A percentile compares a stretch with the other conserved stretches of the same genome.
These are phyloP conservation scores for Aurifilum marmelostoma DNA, from an alignment of 2,329 filamentous ascomycete species.

Conservation along the genomic window DNA sequence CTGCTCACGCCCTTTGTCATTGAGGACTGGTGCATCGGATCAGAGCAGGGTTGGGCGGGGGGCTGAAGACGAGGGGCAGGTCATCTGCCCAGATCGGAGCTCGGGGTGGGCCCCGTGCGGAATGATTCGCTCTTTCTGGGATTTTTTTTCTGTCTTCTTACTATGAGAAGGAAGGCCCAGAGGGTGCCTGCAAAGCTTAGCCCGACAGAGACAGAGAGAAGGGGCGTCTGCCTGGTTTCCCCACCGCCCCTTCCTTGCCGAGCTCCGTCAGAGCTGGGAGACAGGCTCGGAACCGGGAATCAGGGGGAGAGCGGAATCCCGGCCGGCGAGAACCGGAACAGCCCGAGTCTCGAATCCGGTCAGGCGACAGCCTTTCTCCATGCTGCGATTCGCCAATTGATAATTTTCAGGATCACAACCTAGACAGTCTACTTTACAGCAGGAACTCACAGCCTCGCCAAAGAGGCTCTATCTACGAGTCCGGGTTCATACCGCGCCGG, in stretches of 20 bases:
- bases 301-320: constrained; percentile 1
- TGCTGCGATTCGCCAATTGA: constrained; percentile 28
- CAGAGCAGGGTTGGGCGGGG: neutral
- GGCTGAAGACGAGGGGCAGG: constrained; percentile 4
- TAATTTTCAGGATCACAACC: constrained; percentile 14
- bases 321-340: constrained; percentile 26
- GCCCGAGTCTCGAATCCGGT: constrained; percentile 1
- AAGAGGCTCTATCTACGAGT: neutral
- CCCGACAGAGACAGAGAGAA: neutral
- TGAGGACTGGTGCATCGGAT: constrained; percentile 10
- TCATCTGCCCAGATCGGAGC: constrained; percentile 25
- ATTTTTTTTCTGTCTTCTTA: neutral
- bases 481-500: constrained; percentile 20
- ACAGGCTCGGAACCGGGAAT: neutral
- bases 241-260: constrained; percentile 11
- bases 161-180: neutral
- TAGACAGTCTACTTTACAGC: neutral
- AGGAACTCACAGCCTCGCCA: neutral
- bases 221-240: neutral
- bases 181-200: constrained; percentile 4
- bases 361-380: constrained; percentile 14
- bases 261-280: constrained; percentile 3
- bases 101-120: constrained; percentile 22
- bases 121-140: neutral
- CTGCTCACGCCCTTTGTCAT: neutral